Percentiles rank a stretch among this genome's conserved stretches.
phyloP scores from a whole-genome alignment of 257 asterid genomes.

The Forsythia viridissima region DNA sequence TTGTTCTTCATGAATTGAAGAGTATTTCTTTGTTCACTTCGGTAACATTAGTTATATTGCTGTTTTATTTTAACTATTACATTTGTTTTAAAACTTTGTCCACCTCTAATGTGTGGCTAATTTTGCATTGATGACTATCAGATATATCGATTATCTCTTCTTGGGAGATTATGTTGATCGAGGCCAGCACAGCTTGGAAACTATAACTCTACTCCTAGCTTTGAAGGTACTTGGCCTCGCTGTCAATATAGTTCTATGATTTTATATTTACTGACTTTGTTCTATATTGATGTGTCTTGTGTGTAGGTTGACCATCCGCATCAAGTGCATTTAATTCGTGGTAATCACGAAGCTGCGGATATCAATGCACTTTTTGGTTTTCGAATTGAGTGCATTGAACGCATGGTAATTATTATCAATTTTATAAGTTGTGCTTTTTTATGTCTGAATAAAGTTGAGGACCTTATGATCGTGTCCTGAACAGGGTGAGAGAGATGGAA shows the following conservation, averaged over 20 bases:
- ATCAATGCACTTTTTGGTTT: constrained; percentile 98
- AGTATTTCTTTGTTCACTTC: not conserved
- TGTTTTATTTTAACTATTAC: constrained; percentile 6
- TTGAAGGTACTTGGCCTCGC: constrained; percentile 60
- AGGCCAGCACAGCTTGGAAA: constrained; percentile 98
- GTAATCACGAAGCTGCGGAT: constrained; percentile 99
- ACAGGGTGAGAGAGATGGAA: constrained; percentile 99
- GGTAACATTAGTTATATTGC: not conserved
- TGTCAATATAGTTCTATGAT: constrained; percentile 12
- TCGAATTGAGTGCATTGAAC: constrained; percentile 98
- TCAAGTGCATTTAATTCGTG: constrained; percentile 93
- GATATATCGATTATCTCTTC: constrained; percentile 96
- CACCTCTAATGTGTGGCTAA: constrained; percentile 28
- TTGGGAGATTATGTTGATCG: constrained; percentile 99
- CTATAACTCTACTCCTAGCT: constrained; percentile 92
- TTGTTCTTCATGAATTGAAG: not conserved
- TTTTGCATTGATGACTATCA: constrained; percentile 39
- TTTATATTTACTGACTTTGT: constrained; percentile 6
- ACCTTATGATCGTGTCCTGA: constrained; percentile 30
- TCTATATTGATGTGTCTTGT: constrained; percentile 20
- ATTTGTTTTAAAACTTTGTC: constrained; percentile 4
- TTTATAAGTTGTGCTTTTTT: constrained; percentile 4
- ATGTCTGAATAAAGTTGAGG: constrained; percentile 9
- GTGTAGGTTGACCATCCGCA: constrained; percentile 83
- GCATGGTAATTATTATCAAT: constrained; percentile 58